Evolutionary conservation across 2,329 filamentous ascomycete species (phyloP), one percentile per base, ranked within the genome.

Genomic region (Calonectria fujianensis): DNA sequence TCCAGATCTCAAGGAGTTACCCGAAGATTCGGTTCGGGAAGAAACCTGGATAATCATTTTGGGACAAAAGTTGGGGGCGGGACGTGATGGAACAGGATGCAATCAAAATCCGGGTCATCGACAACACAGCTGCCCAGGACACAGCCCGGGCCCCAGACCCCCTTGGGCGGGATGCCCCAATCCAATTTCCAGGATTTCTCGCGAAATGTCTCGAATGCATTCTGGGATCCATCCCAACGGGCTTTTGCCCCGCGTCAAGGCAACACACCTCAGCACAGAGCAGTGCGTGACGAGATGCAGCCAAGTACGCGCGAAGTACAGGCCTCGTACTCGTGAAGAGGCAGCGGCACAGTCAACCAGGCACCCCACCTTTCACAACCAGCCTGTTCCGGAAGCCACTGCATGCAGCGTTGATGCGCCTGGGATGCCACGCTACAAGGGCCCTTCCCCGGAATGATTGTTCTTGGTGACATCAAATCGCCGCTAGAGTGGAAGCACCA

Each of bases 381-480:
- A 65, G 50, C 66, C 64, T 57, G 71, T 70, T 73, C 72, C 72
- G 68, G 59, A 69, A 69, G 52, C 69, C 69, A 69, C 69, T 69
- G 64, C 73, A 74, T 72, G 69, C 69, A 72, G 35, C 37, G 31
- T 35, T 74, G 66, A 67, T 66, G 72, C 61, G 59, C 67, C 59
- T 50, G 13, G 48, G 41, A 52, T 70, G 73, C 61, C 54, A 57
- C 61, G 70, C 70, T 69, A 69, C 59, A 41, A 64, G 66, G 61
- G 61, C 63, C 35, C 68, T 74, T 74, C 74, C 74, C 74, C 68
- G 72, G 74, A 75, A 64, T 74, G 66, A 69, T 61, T 70, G 75
- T 76, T 67, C 68, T 67, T 73, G 24, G 72, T 77, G 76, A 77
- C 72, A 76, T 75, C 74, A 75, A 76, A 52, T 51, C 37, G 67